phyloP scores from a whole-genome alignment of 176 grass and related monocot species.

The Leersia perrieri region DNA sequence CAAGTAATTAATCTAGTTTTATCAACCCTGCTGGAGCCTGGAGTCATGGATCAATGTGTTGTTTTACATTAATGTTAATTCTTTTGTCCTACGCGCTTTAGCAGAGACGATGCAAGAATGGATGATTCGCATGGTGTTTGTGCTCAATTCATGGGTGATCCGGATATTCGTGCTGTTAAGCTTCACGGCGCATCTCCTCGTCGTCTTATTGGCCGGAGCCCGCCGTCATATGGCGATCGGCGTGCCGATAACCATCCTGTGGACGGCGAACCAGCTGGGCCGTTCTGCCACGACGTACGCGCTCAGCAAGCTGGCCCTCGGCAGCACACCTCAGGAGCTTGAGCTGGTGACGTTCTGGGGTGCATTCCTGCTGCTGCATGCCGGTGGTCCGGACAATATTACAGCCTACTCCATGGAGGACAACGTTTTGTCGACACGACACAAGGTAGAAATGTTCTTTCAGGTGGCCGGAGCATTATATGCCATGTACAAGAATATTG shows the following conservation, averaged over 20 bases:
- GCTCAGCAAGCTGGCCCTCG: conserved; percentile 17
- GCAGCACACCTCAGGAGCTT: neutral
- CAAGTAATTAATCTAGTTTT: too few relatives aligned
- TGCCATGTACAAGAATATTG: neutral
- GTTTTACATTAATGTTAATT: too few relatives aligned
- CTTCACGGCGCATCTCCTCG: neutral
- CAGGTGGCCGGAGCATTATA: neutral
- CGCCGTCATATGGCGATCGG: neutral
- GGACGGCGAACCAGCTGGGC: conserved; percentile 19
- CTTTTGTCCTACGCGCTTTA: too few relatives aligned
- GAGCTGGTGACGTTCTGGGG: conserved; percentile 9
- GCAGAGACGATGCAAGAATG: too few relatives aligned
- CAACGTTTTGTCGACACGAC: conserved; percentile 19
- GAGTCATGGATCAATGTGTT: too few relatives aligned
- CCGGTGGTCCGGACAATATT: conserved; percentile 40
- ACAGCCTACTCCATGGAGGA: conserved; percentile 35
- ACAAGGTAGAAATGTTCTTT: neutral
- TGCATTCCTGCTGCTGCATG: conserved; percentile 37
- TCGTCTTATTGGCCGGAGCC: neutral
- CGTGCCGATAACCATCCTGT: neutral
- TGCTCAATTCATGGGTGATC: too few relatives aligned
- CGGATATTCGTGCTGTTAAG: neutral
- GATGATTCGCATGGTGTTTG: too few relatives aligned
- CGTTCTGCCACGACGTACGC: conserved; percentile 29
- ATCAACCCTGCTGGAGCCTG: too few relatives aligned